Percentiles rank a stretch among this genome's conserved stretches.
These are phyloP conservation scores for Furcasterigmium furcatum DNA, from an alignment of 2,329 filamentous ascomycete genomes.

Conservation along the genomic window DNA sequence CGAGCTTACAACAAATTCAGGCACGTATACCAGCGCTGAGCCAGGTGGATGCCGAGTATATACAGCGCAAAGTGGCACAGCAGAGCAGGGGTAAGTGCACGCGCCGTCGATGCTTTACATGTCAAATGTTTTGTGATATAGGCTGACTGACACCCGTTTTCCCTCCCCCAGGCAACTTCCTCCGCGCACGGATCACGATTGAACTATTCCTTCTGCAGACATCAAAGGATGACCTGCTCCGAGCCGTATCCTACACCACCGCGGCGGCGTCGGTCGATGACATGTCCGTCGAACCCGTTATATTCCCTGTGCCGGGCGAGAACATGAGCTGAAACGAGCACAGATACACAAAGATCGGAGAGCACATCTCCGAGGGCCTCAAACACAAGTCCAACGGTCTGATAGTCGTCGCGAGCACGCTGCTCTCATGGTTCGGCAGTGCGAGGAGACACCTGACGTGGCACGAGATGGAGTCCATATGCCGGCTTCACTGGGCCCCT, in stretches of 20 bases:
- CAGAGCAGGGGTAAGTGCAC: slow-evolving; percentile 8
- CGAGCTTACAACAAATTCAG: background rate
- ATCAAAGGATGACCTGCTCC: slow-evolving; percentile 12
- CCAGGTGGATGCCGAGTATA: background rate
- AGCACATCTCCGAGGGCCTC: background rate
- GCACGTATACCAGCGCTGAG: background rate
- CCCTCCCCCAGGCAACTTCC: slow-evolving; percentile 21
- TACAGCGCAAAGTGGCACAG: slow-evolving; percentile 5
- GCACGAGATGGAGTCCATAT: slow-evolving; percentile 34
- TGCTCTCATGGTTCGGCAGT: slow-evolving; percentile 36
- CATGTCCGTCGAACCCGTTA: background rate
- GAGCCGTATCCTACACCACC: background rate
- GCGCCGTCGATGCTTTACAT: background rate
- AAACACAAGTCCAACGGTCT: background rate
- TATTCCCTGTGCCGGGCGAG: background rate
- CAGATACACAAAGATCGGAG: background rate
- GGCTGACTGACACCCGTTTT: background rate
- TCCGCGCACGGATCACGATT: slow-evolving; percentile 25
- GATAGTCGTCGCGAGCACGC: slow-evolving; percentile 12
- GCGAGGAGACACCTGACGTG: slow-evolving; percentile 33
- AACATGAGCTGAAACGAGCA: background rate
- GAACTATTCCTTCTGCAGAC: slow-evolving; percentile 19
- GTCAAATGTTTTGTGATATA: background rate
- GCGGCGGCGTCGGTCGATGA: background rate
- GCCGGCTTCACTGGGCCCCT: background rate